A percentile compares a stretch with the other conserved stretches of the same genome.
Conservation (phyloP, 2,329 filamentous ascomycete genomes). For the Sporothrix dimorphospora region DNA sequence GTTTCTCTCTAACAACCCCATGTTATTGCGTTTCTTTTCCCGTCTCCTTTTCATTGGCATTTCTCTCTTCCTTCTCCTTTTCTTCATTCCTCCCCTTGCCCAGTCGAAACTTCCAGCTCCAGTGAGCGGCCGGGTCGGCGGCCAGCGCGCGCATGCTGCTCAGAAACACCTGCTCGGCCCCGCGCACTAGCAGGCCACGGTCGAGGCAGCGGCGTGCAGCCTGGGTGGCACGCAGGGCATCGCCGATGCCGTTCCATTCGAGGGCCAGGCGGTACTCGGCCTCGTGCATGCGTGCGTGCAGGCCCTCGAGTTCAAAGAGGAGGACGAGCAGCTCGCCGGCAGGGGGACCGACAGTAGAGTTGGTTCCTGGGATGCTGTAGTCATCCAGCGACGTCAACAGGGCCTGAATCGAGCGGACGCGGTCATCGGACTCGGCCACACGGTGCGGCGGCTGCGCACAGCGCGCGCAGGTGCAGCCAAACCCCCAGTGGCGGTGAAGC, state of each 20-base stretch:
- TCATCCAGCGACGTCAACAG: constrained; percentile 43
- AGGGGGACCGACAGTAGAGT: constrained; percentile 37
- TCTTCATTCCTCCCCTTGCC: background rate
- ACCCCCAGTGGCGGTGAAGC: constrained; percentile 44
- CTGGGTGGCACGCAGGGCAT: constrained; percentile 39
- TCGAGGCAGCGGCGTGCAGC: constrained; percentile 40
- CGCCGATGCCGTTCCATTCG: constrained; percentile 46
- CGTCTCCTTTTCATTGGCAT: background rate
- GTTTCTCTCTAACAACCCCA: constrained; percentile 5
- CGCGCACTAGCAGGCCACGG: constrained; percentile 33
- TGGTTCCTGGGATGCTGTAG: constrained; percentile 35
- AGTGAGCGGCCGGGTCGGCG: constrained; percentile 32
- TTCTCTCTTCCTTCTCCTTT: background rate
- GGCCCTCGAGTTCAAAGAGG: constrained; percentile 44
- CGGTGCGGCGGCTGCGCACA: constrained; percentile 40
- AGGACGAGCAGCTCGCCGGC: constrained; percentile 44
- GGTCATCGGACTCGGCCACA: constrained; percentile 41
- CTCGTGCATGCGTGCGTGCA: constrained; percentile 40
- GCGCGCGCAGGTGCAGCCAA: constrained; percentile 44
- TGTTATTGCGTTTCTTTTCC: background rate
- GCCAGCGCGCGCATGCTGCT: constrained; percentile 33
- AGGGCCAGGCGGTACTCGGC: constrained; percentile 46
- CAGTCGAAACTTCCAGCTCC: constrained; percentile 36
- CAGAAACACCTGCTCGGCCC: constrained; percentile 34
- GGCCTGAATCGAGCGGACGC: constrained; percentile 40